Evolutionary conservation across 2,329 filamentous ascomycete species (phyloP).

Genomic region (Aspergillus puulaauensis): DNA sequence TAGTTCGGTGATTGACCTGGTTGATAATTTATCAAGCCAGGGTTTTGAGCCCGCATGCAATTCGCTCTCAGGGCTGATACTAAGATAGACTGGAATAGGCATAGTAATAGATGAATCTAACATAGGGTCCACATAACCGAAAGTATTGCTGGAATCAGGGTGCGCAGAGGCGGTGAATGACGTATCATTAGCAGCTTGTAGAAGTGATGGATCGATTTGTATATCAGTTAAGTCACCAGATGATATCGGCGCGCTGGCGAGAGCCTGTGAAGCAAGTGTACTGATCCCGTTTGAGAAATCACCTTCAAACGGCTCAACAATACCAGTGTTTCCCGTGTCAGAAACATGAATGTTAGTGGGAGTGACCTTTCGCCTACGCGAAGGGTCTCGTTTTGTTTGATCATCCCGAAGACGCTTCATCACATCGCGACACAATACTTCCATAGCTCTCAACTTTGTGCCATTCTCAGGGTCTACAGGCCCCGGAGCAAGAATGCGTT

Average conservation of each 20-base stretch:
- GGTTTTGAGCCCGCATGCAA: conserved; percentile 48
- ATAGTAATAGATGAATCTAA: conserved; percentile 28
- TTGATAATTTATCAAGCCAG: conserved; percentile 66
- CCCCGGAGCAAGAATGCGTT: conserved; percentile 53
- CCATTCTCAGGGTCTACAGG: conserved; percentile 54
- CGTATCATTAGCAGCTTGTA: conserved; percentile 56
- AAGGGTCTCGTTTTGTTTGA: conserved; percentile 55
- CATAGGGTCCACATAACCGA: conserved; percentile 39
- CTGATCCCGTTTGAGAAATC: conserved; percentile 43
- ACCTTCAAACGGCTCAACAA: conserved; percentile 21
- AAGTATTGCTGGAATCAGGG: conserved; percentile 30
- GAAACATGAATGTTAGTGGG: conserved; percentile 23
- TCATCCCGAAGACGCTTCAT: conserved; percentile 75
- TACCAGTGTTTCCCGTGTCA: conserved; percentile 23
- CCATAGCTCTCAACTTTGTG: conserved; percentile 64
- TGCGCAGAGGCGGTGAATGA: conserved; percentile 32
- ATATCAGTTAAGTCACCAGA: conserved; percentile 50
- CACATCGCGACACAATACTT: conserved; percentile 71
- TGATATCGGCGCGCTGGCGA: conserved; percentile 41
- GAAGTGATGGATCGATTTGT: conserved; percentile 64
- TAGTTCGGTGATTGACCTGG: conserved; percentile 61
- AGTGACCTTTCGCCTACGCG: conserved; percentile 38
- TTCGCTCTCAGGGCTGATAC: conserved; percentile 65
- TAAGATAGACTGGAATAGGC: conserved; percentile 64
- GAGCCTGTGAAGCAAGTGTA: conserved; percentile 44